Evolutionary conservation across 306 rosid genomes (phyloP), one percentile per base, ranked within the genome.

Genomic region (Rubus parviflorus): DNA sequence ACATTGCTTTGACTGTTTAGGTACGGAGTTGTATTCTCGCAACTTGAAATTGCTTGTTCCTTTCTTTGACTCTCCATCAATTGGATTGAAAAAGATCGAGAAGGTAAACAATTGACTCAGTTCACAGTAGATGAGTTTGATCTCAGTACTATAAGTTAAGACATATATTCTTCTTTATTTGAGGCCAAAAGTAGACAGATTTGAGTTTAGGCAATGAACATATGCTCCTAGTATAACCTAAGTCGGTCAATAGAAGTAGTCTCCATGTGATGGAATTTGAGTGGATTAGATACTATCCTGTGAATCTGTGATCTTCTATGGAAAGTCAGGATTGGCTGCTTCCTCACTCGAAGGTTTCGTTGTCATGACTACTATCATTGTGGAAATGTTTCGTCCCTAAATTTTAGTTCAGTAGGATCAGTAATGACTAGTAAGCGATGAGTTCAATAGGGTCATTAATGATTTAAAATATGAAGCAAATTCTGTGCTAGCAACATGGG

Each of bases 41-140:
- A 94, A 94, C 94, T 82, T 94, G 91, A 94, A 94, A 88, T 86
- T 94, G 93, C 97, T 92, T 43, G 96, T 92, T 83, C 98, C 96
- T 76, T 94, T 92, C 89, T 88, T 94, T 74, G 96, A 89, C 64
- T 30, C 61, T 65, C 93, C 98, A 0, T 92, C 98, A 25, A 86
- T 94, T 80, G 76, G 77, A 74, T 86, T 92, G 60, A 82, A 86
- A 81, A 88, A 81, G 60, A 92, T 94, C 60, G 85, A 81, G 52
- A 90, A 94, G 98, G 98, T 94, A 85, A 60, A 63, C 58, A 40
- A 42, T 52, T 78, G 8, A 30, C 35, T 30, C 35, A 30, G 35
- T 30, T 30, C 47, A 37, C 30, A 40, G 68, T 81, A 25, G 64
- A 64, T 77, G 71, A 72, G 17, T 80, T 80, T 78, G 57, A 77